Base-by-base conservation (phyloP, 2,329 filamentous ascomycete genomes). In the Alternaria brassicae region DNA sequence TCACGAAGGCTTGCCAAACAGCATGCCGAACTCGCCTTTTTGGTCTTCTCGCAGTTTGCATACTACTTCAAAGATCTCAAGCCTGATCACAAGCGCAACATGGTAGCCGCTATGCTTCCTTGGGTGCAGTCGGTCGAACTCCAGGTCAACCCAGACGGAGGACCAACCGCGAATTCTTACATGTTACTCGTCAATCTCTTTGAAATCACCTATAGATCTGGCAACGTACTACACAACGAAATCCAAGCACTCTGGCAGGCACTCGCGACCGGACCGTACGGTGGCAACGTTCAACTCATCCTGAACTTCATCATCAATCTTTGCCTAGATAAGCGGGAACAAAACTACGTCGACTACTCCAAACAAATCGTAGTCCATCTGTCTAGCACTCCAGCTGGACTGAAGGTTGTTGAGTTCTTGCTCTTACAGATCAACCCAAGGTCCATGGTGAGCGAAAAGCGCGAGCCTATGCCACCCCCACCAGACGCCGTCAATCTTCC, bases 341-440 rank as follows among this genome's bases (percentile, higher is more conserved):
- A 99, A 72, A 98, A 97, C 70, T 99, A 97, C 77, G 94, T 99
- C 55, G 92, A 97, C 69, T 97, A 96, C 73, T 94, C 94, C 5
- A 99, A 98, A 80, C 95, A 99, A 77, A 95, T 99, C 52, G 93
- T 98, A 15, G 96, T 99, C 0, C 98, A 97, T 75, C 78, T 99
- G 5, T 96, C 95, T 0, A 95, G 92, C 65, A 97, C 86, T 72
- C 90, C 79, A 74, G 88, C 93, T 2, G 93, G 93, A 0, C 89
- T 91, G 47, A 96, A 96, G 72, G 93, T 99, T 3, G 89, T 99
- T 10, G 95, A 99, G 65, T 97, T 97, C 68, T 84, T 99, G 54
- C 82, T 98, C 27, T 85, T 96, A 78, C 93, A 97, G 66, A 93
- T 99, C 62, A 91, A 88, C 0, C 94, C 96, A 1, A 96, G 95